Evolutionary conservation across 805 yeast genomes (phyloP), one percentile per base, ranked within the genome.

Genomic region (Ogataea trehaloabstinens): DNA sequence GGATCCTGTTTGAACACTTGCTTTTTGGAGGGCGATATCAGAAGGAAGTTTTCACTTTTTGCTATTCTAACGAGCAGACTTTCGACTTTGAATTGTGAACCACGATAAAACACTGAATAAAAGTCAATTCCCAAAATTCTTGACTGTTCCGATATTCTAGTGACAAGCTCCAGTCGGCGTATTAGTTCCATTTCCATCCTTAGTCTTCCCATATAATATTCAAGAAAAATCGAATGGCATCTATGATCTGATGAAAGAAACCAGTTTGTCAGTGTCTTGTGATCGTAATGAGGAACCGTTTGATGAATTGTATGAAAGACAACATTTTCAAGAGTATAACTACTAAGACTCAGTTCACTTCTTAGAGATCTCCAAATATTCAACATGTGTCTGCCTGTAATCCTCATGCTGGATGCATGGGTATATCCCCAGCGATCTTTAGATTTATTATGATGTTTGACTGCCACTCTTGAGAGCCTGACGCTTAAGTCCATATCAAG

Each of bases 1-100:
- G 98, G 83, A 46, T 80, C 82, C 70, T 90, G 96, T 27, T 80
- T 73, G 51, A 84, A 84, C 0, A 93, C 97, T 46, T 87, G 86
- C 31, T 72, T 65, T 51, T 84, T 82, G 20, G 86, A 78, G 0
- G 99, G 96, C 0, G 96, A 85, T 5, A 82, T 63, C 39, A 89
- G 56, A 29, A 91, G 58, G 37, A 72, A 78, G 55, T 84, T 84
- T 55, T 89, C 95, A 2, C 79, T 68, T 51, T 88, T 87, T 19
- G 93, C 76, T 15, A 93, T 61, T 38, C 99, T 64, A 3, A 78
- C 62, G 47, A 93, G 63, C 27, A 90, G 71, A 1, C 97, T 85
- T 55, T 93, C 99, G 2, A 93, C 96, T 56, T 87, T 90, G 57
- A 72, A 93, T 55, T 93, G 99, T 0, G 98, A 91, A 0, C 99